Conservation (phyloP, 495 filamentous ascomycete genomes). For the Letharia lupina region DNA sequence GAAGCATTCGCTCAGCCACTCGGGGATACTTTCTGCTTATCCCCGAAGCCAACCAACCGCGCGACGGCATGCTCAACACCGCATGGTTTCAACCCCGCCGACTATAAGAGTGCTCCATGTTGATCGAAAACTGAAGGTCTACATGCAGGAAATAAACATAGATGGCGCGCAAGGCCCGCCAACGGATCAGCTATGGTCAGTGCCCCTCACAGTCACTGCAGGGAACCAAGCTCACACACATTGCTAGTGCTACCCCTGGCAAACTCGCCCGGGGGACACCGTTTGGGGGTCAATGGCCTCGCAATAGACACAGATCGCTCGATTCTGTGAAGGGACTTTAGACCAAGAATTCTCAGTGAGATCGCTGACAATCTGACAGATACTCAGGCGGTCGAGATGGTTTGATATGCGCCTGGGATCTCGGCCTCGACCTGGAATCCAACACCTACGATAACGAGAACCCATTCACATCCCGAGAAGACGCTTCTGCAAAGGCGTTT, state of each 20-base stretch:
- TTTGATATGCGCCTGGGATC: conserved; percentile 90
- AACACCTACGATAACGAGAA: conserved; percentile 32
- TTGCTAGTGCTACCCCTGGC: conserved; percentile 80
- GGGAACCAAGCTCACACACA: conserved; percentile 9
- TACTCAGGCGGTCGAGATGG: conserved; percentile 96
- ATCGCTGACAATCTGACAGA: conserved; percentile 38
- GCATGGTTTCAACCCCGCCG: not conserved
- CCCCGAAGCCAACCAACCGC: conserved; percentile 4
- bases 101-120: not conserved
- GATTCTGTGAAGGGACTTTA: conserved; percentile 62
- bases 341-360: conserved; percentile 3
- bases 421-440: conserved; percentile 51
- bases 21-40: conserved; percentile 7
- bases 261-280: conserved; percentile 82
- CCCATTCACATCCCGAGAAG: conserved; percentile 27
- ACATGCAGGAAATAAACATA: conserved; percentile 6
- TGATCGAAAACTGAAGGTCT: not conserved
- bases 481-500: conserved; percentile 3
- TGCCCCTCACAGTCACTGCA: conserved; percentile 22
- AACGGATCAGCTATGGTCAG: conserved; percentile 50
- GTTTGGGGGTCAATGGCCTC: conserved; percentile 88
- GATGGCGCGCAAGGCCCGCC: conserved; percentile 39
- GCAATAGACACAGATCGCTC: conserved; percentile 75
- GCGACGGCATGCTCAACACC: conserved; percentile 2
- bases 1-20: not conserved